Evolutionary conservation across 2,329 filamentous ascomycete species (phyloP).

Genomic region (Beauveria sp.): DNA sequence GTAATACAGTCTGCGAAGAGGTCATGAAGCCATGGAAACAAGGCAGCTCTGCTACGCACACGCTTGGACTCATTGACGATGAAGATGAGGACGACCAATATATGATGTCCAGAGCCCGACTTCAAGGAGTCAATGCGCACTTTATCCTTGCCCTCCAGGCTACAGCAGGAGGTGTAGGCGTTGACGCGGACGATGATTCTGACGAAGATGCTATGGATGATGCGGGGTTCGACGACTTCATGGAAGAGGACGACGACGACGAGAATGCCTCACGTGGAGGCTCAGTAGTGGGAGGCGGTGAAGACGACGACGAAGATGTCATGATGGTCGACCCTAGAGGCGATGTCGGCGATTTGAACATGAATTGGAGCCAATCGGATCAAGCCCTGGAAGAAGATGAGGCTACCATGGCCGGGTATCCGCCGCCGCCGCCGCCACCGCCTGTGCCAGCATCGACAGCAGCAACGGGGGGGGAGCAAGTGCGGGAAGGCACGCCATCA

Average conservation of each 20-base stretch:
- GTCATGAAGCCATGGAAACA: constrained; percentile 80
- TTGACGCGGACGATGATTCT: constrained; percentile 23
- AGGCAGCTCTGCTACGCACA: constrained; percentile 77
- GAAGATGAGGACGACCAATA: constrained; percentile 42
- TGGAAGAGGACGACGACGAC: constrained; percentile 48
- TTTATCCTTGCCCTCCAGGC: constrained; percentile 31
- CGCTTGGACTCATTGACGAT: constrained; percentile 35
- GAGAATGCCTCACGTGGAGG: constrained; percentile 27
- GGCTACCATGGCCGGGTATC: constrained; percentile 69
- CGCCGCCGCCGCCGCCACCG: constrained; percentile 56
- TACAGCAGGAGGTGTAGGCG: constrained; percentile 24
- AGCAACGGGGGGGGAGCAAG: constrained; percentile 28
- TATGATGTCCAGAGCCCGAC: constrained; percentile 26
- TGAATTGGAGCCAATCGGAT: constrained; percentile 48
- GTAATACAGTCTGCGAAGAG: constrained; percentile 82
- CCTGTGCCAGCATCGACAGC: constrained; percentile 39
- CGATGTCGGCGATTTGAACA: constrained; percentile 37
- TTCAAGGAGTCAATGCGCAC: constrained; percentile 27
- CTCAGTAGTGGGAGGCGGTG: constrained; percentile 31
- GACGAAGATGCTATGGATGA: constrained; percentile 29
- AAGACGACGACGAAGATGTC: constrained; percentile 47
- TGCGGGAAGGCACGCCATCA: constrained; percentile 59
- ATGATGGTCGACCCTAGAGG: constrained; percentile 48
- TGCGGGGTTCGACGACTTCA: constrained; percentile 37
- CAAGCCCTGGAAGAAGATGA: constrained; percentile 68